These are phyloP conservation scores for Paxillus ammoniavirescens DNA, from an alignment of 768 basidiomycete genomes.

Conservation along the genomic window DNA sequence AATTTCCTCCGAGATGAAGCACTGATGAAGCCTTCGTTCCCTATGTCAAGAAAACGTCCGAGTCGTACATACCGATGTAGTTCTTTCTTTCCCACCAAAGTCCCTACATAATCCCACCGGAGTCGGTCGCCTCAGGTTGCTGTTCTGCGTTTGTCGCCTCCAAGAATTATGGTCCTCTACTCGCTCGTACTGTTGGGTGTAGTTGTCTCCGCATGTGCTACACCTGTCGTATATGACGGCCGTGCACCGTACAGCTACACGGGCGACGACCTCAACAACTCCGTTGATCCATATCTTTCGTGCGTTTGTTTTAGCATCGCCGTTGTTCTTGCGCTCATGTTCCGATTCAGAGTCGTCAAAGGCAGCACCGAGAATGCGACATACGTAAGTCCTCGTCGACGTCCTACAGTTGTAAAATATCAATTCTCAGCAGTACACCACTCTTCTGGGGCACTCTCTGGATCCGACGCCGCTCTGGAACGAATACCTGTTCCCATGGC, in stretches of 20 bases:
- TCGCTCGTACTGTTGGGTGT: not conserved
- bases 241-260: conserved; percentile 48
- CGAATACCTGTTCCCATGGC: conserved; percentile 9
- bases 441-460: conserved; percentile 35
- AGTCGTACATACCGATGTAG: not conserved
- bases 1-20: no score
- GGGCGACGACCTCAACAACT: conserved; percentile 42
- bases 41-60: not conserved
- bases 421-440: conserved; percentile 39
- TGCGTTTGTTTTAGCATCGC: conserved; percentile 28
- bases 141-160: not conserved
- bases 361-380: conserved; percentile 45
- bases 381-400: conserved; percentile 33
- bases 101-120: not conserved
- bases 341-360: conserved; percentile 48
- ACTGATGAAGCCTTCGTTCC: not conserved
- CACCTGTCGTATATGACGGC: conserved; percentile 50
- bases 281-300: conserved; percentile 54
- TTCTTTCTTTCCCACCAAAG: not conserved
- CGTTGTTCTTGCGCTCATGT: not conserved
- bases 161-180: not conserved
- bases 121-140: not conserved
- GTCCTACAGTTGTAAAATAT: not conserved
- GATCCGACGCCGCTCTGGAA: not conserved
- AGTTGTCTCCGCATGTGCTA: conserved; percentile 16